Evolutionary conservation across 768 basidiomycete species (phyloP), one percentile per base, ranked within the genome.

Genomic region (Gautieria morchelliformis): DNA sequence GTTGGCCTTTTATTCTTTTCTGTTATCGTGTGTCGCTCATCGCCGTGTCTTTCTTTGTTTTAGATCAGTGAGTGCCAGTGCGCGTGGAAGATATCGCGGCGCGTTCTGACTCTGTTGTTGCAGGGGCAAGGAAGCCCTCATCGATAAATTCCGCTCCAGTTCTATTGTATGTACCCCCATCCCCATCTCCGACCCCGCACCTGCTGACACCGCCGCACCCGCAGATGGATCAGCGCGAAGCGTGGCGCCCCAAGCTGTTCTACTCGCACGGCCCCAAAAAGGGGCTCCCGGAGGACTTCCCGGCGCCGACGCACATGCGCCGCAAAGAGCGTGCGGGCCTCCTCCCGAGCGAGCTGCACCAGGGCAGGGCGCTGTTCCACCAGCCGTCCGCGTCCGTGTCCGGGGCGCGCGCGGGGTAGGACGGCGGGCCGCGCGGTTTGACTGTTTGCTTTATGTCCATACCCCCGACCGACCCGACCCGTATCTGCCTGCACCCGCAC

Each of bases 121-220:
- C 63, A 87, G 88, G 73, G 92, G 92, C 49, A 94, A 94, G 67
- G 89, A 91, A 69, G 86, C 90, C 1, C 79, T 92, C 40, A 83
- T 94, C 50, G 89, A 90, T 67, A 92, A 93, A 70, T 94, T 94
- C 78, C 56, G 56, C 15, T 57, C 56, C 10, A 48, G 46, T 30
- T 57, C 56, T 17, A 57, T 57, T 24, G 56, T 57, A 12, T 5
- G 53, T 55, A 14, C 20, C 14, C 10, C 10, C 9, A 12, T n/a
- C 42, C 17, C 42, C 42, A 5, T 27, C 3, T 5, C 2, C 27
- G 27, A 27, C 27, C 40, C 4, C 40, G n/a, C 7, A 8, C 7
- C 40, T n/a, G 14, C 42, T 22, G 27, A 44, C n/a, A 44, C 42
- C 8, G 8, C 9, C 42, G 5, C 17, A 3, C 42, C n/a, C 5